Evolutionary conservation across 2,329 filamentous ascomycete genomes (phyloP).

Genomic region (Zymoseptoria pseudotritici): DNA sequence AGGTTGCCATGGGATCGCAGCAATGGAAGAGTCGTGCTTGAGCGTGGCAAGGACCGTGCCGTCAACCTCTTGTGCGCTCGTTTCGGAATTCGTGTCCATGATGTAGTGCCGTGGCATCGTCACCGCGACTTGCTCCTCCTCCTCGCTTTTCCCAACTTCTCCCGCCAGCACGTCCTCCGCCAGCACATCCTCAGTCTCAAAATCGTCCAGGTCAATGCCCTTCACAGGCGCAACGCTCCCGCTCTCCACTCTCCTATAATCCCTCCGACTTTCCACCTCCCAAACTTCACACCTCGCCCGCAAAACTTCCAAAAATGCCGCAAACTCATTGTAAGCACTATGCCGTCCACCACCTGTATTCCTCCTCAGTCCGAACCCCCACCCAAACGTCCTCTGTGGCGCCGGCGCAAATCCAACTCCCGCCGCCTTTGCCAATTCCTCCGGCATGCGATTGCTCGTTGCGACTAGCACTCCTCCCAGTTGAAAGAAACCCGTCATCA

Average conservation of each 20-base stretch:
- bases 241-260: constrained; percentile 57
- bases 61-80: not conserved
- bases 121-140: not conserved
- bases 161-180: not conserved
- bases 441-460: constrained; percentile 76
- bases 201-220: constrained; percentile 11
- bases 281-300: constrained; percentile 74
- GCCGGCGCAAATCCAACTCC: constrained; percentile 60
- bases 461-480: constrained; percentile 73
- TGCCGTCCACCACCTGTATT: constrained; percentile 45
- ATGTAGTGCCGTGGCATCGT: constrained; percentile 16
- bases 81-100: constrained; percentile 2
- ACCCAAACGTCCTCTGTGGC: constrained; percentile 37
- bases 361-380: constrained; percentile 30
- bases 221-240: constrained; percentile 22
- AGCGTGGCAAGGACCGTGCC: not conserved
- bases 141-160: constrained; percentile 1
- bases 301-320: constrained; percentile 65
- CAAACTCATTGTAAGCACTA: constrained; percentile 62
- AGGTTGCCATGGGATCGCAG: constrained; percentile 35
- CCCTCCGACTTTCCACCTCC: constrained; percentile 70
- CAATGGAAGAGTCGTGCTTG: constrained; percentile 2
- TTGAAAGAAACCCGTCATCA: constrained; percentile 75
- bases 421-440: constrained; percentile 68
- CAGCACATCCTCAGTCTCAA: constrained; percentile 12